phyloP scores from a whole-genome alignment of 75 land plant species.

The Adiantum capillusveneris region DNA sequence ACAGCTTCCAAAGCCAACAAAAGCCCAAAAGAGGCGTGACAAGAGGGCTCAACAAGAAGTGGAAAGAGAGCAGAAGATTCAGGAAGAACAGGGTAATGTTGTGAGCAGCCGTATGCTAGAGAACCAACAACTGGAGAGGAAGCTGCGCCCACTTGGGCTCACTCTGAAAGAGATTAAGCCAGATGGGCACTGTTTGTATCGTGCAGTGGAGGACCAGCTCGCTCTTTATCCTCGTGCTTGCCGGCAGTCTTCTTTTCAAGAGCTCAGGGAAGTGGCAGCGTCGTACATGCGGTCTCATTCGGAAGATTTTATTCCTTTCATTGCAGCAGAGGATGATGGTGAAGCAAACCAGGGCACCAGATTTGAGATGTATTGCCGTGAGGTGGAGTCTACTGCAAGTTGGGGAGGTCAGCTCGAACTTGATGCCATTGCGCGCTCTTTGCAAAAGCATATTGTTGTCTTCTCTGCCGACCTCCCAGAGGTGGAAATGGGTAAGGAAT shows the following conservation, averaged over 20 bases:
- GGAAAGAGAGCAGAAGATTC: slow-evolving; percentile 75
- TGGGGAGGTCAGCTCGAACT: slow-evolving; percentile 98
- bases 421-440: slow-evolving; percentile 69
- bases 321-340: slow-evolving; percentile 54
- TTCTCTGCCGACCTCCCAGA: slow-evolving; percentile 67
- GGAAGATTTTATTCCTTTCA: slow-evolving; percentile 72
- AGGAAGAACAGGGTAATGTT: slow-evolving; percentile 64
- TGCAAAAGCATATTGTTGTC: slow-evolving; percentile 69
- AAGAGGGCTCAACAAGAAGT: slow-evolving; percentile 87
- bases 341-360: slow-evolving; percentile 26
- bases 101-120: slow-evolving; percentile 64
- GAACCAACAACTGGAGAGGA: slow-evolving; percentile 45
- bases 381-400: slow-evolving; percentile 77
- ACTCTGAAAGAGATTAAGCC: slow-evolving; percentile 83
- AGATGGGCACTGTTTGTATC: slow-evolving; percentile 89
- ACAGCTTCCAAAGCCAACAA: slow-evolving; percentile 45
- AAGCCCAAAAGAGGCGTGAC: slow-evolving; percentile 54
- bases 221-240: slow-evolving; percentile 35
- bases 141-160: slow-evolving; percentile 68
- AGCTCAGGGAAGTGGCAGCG: slow-evolving; percentile 78
- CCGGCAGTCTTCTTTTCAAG: slow-evolving; percentile 41
- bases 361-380: slow-evolving; percentile 75
- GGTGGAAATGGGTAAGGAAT: slow-evolving; percentile 96
- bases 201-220: slow-evolving; percentile 89
- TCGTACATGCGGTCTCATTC: slow-evolving; percentile 61